Percentiles rank a stretch among this genome's conserved stretches.
Conservation (phyloP, 306 rosid genomes). For the Prunus mira region DNA sequence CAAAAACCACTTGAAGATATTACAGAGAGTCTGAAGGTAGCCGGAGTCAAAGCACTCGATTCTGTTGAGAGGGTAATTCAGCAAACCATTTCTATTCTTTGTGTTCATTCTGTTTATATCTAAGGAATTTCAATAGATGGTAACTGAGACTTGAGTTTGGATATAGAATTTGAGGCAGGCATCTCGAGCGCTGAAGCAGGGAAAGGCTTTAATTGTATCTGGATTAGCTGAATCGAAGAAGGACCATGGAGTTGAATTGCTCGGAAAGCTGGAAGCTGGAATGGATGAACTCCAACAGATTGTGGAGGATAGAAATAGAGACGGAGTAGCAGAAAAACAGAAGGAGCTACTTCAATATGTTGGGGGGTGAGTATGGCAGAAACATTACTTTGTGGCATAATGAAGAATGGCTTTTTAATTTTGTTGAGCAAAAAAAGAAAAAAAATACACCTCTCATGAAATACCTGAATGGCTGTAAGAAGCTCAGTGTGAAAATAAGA, state of each 20-base stretch:
- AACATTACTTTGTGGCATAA: constrained; percentile 9
- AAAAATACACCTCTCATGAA: not conserved
- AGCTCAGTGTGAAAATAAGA: not conserved
- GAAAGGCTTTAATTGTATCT: constrained; percentile 68
- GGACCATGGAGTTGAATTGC: constrained; percentile 75
- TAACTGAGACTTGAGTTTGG: constrained; percentile 24
- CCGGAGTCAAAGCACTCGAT: constrained; percentile 90
- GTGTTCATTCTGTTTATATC: constrained; percentile 3
- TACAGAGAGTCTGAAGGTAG: constrained; percentile 79
- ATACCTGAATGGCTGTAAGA: not conserved
- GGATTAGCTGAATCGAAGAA: constrained; percentile 90
- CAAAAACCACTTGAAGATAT: constrained; percentile 97
- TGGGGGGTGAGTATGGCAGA: constrained; percentile 61
- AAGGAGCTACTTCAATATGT: constrained; percentile 89
- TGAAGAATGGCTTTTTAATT: not conserved
- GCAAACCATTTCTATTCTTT: constrained; percentile 1
- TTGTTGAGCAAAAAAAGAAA: not conserved
- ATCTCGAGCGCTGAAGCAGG: constrained; percentile 75
- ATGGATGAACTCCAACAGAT: constrained; percentile 85
- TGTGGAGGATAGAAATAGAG: constrained; percentile 70
- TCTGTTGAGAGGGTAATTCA: constrained; percentile 82
- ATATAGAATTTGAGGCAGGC: constrained; percentile 86
- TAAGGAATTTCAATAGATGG: not conserved
- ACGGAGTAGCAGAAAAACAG: constrained; percentile 73
- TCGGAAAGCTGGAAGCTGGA: constrained; percentile 79